phyloP scores from a whole-genome alignment of 148 eudicot species.

The Rheum nobile region DNA sequence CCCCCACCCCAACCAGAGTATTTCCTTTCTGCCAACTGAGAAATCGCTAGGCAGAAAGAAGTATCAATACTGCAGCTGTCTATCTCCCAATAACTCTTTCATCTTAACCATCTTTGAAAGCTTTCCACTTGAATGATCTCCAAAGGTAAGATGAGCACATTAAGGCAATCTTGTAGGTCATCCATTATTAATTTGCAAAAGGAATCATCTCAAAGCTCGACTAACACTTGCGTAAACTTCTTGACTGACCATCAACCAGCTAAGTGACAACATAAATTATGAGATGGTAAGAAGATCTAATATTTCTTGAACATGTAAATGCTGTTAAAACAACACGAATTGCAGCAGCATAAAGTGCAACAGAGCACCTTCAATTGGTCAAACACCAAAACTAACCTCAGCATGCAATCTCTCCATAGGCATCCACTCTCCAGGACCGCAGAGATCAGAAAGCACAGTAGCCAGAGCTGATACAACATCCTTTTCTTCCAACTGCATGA shows the following conservation, averaged over 20 bases:
- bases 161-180: too few relatives aligned
- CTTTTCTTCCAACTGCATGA: conserved; percentile 68
- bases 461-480: conserved; percentile 85
- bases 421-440: conserved; percentile 98
- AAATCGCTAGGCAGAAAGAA: too few relatives aligned
- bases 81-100: too few relatives aligned
- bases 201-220: too few relatives aligned
- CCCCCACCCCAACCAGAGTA: too few relatives aligned
- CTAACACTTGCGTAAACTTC: neutral
- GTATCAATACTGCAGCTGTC: too few relatives aligned
- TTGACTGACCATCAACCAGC: neutral
- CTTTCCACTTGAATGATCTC: too few relatives aligned
- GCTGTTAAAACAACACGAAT: neutral
- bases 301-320: neutral
- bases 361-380: neutral
- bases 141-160: too few relatives aligned
- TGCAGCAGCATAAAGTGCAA: neutral
- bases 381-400: conserved; percentile 38
- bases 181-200: too few relatives aligned
- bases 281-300: neutral
- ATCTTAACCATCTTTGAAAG: too few relatives aligned
- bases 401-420: conserved; percentile 86
- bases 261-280: neutral
- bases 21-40: too few relatives aligned
- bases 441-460: conserved; percentile 63